Base-by-base conservation (phyloP, 1,284 basidiomycete genomes). In the Cryptococcus jaspeensis region DNA sequence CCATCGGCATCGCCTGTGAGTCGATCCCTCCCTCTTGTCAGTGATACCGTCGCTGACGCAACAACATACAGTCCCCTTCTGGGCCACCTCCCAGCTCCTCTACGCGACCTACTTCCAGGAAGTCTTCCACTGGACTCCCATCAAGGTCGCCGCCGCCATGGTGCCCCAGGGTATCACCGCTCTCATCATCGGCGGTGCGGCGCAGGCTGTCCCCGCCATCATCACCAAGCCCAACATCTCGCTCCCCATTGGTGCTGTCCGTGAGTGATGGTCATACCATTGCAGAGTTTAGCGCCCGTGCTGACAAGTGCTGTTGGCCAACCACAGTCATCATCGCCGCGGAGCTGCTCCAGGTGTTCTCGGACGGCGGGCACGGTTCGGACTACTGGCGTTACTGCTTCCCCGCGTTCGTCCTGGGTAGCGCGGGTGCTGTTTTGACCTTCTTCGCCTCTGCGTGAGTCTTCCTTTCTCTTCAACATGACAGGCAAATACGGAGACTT, bases 371-470 rank as follows among this genome's bases (percentile, higher is more conserved):
- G 15, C 44, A 51, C 5, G 71, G 71, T 3, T 65, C 56, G 40
- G 64, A 73, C 52, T 77, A 77, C 61, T 77, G 75, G 75, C 56
- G 56, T 39, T 73, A 56, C 58, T 58, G 60, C 46, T 74, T 77
- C 61, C 71, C 71, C 4, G 70, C 60, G 7, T 71, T 63, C 57
- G 40, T 67, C 35, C 20, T 69, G 35, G 67, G 65, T 20, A 59
- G 47, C 16, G 53, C 57, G 7, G 70, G 67, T 36, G 64, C 67
- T 6, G 60, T 67, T 45, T 48, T 56, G 15, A 56, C 60, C 36
- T 70, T 61, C 61, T 63, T 70, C 53, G 67, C 61, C 44, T 47
- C 58, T 1, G 59, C 55, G 53, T 61, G 44, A 58, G 62, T 52
- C 7, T 7, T 5, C 11, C 28, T 25, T 18, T n/a, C n/a, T 18